These are phyloP conservation scores for Pseudoturritis turrita DNA, from an alignment of 345 rosid genomes.

Conservation along the genomic window DNA sequence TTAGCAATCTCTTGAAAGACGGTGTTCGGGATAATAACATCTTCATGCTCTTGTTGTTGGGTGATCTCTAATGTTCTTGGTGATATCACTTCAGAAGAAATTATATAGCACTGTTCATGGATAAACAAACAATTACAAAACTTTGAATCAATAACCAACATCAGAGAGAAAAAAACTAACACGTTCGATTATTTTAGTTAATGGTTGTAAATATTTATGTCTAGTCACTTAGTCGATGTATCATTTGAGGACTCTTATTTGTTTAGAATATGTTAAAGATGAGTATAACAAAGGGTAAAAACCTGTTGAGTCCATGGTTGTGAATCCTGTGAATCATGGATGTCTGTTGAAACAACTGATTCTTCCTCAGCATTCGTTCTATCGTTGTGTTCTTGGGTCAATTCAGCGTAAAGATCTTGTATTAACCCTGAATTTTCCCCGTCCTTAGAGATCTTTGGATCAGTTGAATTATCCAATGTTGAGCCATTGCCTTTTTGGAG, in stretches of 20 bases:
- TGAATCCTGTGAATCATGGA: constrained; percentile 11
- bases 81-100: not conserved
- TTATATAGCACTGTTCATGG: not conserved
- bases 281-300: not conserved
- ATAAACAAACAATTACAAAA: not conserved
- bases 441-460: not conserved
- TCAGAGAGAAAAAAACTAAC: not conserved
- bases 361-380: not conserved
- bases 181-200: too few relatives aligned
- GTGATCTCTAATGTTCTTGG: constrained; percentile 1
- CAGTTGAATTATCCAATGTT: not conserved
- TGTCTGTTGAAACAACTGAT: not conserved
- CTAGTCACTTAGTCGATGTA: not conserved
- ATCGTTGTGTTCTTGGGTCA: not conserved
- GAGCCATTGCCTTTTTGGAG: not conserved
- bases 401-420: not conserved
- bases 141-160: not conserved
- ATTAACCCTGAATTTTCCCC: not conserved
- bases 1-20: not conserved
- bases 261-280: not conserved
- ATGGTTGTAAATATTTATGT: not conserved
- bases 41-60: constrained; percentile 6
- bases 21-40: not conserved
- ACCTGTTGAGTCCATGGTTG: constrained; percentile 21
- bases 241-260: not conserved